Evolutionary conservation across 257 asterid species (phyloP).

Genomic region (Solanum okadae): DNA sequence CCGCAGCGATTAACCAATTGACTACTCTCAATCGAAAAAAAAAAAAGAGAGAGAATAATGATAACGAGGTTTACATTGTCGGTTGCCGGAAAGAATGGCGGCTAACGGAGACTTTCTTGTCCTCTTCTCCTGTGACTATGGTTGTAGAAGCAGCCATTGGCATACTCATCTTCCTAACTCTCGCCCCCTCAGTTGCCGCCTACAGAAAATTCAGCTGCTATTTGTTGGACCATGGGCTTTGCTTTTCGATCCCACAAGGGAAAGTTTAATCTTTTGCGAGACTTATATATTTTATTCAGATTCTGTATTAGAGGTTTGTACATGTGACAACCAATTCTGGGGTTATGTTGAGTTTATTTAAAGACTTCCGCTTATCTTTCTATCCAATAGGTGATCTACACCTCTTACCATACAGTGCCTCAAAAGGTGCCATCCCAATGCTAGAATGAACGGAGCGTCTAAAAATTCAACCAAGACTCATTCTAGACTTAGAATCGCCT

Average conservation of each 20-base stretch:
- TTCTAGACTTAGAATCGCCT: too few relatives aligned
- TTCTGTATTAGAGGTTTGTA: too few relatives aligned
- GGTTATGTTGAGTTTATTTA: too few relatives aligned
- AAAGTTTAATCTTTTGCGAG: too few relatives aligned
- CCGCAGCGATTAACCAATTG: neutral
- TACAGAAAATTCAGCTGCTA: neutral
- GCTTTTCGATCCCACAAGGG: neutral
- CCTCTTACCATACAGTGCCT: too few relatives aligned
- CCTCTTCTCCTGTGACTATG: neutral
- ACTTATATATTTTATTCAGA: too few relatives aligned
- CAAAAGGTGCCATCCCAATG: too few relatives aligned
- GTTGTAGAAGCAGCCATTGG: neutral
- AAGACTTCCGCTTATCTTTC: too few relatives aligned
- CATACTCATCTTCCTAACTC: neutral
- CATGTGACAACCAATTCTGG: too few relatives aligned
- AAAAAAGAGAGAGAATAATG: neutral
- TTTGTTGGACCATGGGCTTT: neutral
- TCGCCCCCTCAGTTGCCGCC: neutral
- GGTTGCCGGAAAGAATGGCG: neutral
- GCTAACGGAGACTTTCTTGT: neutral
- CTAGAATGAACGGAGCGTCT: too few relatives aligned
- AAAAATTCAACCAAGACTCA: too few relatives aligned
- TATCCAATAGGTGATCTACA: too few relatives aligned
- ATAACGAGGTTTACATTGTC: neutral
- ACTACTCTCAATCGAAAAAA: neutral